phyloP scores from a whole-genome alignment of 306 rosid species.

The Begonia masoniana region DNA sequence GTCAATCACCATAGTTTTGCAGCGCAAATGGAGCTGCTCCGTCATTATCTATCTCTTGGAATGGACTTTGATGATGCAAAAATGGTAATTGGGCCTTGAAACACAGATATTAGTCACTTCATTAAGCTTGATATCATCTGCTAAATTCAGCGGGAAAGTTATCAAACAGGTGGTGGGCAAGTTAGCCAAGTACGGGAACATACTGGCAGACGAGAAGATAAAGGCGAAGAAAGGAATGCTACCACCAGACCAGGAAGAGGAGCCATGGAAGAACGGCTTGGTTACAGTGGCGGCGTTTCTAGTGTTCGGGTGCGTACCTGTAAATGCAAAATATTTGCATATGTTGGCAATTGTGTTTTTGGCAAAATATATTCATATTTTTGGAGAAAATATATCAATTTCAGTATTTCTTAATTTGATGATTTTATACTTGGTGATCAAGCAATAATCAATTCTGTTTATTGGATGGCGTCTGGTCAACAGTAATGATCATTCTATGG shows the following conservation, averaged over 20 bases:
- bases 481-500: too few species aligned
- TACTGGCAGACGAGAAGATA: conserved; percentile 49
- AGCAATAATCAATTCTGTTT: too few species aligned
- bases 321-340: too few species aligned
- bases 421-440: too few species aligned
- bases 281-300: conserved; percentile 36
- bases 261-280: conserved; percentile 53
- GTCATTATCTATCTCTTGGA: conserved; percentile 36
- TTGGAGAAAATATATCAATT: too few species aligned
- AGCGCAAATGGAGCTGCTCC: conserved; percentile 23
- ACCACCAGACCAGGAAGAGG: conserved; percentile 28
- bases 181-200: conserved; percentile 42
- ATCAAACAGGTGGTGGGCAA: conserved; percentile 36
- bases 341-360: too few species aligned
- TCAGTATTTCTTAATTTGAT: too few species aligned
- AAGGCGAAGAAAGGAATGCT: conserved; percentile 26
- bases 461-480: too few species aligned
- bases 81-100: conserved; percentile 16
- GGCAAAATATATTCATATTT: too few species aligned
- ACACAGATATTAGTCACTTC: background rate
- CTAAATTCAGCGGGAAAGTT: background rate
- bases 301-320: conserved; percentile 35
- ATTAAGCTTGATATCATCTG: background rate
- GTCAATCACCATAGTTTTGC: conserved; percentile 17
- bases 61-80: conserved; percentile 40